These are phyloP conservation scores for Hanseniaspora valbyensis DNA, from an alignment of 805 yeast species.

Conservation along the genomic window DNA sequence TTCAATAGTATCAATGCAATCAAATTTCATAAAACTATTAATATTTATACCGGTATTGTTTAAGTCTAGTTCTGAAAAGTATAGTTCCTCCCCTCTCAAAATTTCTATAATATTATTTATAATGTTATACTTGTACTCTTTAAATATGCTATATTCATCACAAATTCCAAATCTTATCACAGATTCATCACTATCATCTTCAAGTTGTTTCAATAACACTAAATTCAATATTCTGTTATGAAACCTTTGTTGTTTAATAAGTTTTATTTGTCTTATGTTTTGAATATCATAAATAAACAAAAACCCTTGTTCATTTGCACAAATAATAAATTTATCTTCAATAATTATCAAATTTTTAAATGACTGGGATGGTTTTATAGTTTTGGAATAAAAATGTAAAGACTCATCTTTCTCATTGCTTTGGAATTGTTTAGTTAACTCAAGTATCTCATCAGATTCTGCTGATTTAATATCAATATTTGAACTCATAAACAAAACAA, in stretches of 20 bases:
- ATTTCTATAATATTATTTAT: neutral
- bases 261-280: neutral
- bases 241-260: neutral
- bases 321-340: neutral
- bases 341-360: neutral
- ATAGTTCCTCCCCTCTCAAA: neutral
- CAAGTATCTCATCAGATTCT: neutral
- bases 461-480: no score
- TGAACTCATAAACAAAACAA: no score
- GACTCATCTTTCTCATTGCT: neutral
- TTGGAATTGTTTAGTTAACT: neutral
- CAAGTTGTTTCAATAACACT: neutral
- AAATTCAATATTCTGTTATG: constrained; percentile 3
- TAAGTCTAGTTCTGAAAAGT: neutral
- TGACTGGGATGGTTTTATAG: constrained; percentile 2
- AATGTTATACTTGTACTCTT: neutral
- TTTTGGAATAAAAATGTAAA: constrained; percentile 1
- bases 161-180: neutral
- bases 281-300: neutral
- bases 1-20: neutral
- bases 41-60: constrained; percentile 1
- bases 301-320: constrained; percentile 3
- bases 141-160: neutral
- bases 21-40: neutral
- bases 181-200: neutral